Evolutionary conservation across 164 flowering plant genomes (phyloP).

Genomic region (Chimonanthus salicifolius): DNA sequence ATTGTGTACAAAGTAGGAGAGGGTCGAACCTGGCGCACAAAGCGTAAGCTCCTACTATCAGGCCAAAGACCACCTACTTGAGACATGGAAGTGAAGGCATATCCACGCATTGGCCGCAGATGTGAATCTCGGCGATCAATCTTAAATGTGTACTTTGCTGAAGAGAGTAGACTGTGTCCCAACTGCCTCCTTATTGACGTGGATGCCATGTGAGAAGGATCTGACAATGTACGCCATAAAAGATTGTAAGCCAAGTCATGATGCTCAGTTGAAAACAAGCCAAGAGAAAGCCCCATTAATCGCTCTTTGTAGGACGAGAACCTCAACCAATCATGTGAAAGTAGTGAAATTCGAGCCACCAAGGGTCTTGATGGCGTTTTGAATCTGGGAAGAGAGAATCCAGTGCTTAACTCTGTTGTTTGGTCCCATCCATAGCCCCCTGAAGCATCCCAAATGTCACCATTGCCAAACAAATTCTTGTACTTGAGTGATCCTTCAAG

Average conservation of each 20-base stretch:
- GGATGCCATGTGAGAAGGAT: constrained; percentile 83
- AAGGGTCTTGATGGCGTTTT: constrained; percentile 40
- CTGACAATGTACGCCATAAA: constrained; percentile 78
- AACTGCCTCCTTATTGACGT: constrained; percentile 78
- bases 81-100: constrained; percentile 63
- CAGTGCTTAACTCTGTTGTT: constrained; percentile 72
- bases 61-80: constrained; percentile 83
- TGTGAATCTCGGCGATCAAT: constrained; percentile 69
- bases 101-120: constrained; percentile 79
- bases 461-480: constrained; percentile 80
- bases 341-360: constrained; percentile 54
- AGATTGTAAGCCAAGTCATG: constrained; percentile 78
- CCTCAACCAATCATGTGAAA: constrained; percentile 88
- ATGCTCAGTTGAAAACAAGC: constrained; percentile 52
- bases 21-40: constrained; percentile 73
- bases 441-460: constrained; percentile 90
- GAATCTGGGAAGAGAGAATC: constrained; percentile 66
- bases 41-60: constrained; percentile 63
- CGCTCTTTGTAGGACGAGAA: constrained; percentile 85
- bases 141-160: constrained; percentile 72
- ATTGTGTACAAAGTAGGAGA: not conserved
- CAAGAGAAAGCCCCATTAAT: constrained; percentile 67
- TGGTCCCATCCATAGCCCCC: constrained; percentile 77
- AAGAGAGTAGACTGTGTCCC: constrained; percentile 71
- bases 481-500: constrained; percentile 77